Conservation (phyloP, 768 basidiomycete species). For the Austroboletus eburneus region DNA sequence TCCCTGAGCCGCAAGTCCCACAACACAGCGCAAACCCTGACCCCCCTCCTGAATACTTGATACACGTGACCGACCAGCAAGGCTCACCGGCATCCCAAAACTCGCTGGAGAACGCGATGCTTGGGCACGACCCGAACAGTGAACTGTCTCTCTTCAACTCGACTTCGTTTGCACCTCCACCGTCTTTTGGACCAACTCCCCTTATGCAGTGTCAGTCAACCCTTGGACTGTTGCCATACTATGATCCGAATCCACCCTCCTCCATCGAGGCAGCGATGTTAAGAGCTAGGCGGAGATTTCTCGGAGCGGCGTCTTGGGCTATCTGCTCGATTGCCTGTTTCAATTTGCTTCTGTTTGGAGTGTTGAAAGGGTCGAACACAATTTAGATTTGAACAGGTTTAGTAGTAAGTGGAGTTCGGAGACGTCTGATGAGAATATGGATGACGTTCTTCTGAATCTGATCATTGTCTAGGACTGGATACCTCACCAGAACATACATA, state of each 20-base stretch:
- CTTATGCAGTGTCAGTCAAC: constrained; percentile 33
- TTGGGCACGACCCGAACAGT: constrained; percentile 12
- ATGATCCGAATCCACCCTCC: constrained; percentile 41
- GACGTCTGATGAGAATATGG: background rate
- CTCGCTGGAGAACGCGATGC: constrained; percentile 10
- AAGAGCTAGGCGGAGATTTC: constrained; percentile 43
- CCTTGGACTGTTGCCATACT: constrained; percentile 36
- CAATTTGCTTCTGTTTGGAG: constrained; percentile 24
- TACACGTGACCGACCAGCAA: constrained; percentile 14
- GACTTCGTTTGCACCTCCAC: constrained; percentile 13
- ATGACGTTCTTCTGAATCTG: background rate
- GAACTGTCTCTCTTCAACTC: constrained; percentile 17
- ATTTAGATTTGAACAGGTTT: background rate
- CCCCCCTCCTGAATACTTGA: constrained; percentile 28
- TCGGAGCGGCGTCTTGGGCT: constrained; percentile 39
- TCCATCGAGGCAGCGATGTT: constrained; percentile 34
- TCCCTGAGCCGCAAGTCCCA: constrained; percentile 11
- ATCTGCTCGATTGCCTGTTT: constrained; percentile 27
- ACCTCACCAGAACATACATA: no score
- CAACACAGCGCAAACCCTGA: constrained; percentile 25
- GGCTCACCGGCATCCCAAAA: constrained; percentile 16
- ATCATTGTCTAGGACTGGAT: no score
- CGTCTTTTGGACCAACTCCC: constrained; percentile 38
- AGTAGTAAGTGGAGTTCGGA: background rate
- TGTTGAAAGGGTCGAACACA: constrained; percentile 13